phyloP scores from a whole-genome alignment of 1,139 yeast species.

The Geotrichum klebahnii region DNA sequence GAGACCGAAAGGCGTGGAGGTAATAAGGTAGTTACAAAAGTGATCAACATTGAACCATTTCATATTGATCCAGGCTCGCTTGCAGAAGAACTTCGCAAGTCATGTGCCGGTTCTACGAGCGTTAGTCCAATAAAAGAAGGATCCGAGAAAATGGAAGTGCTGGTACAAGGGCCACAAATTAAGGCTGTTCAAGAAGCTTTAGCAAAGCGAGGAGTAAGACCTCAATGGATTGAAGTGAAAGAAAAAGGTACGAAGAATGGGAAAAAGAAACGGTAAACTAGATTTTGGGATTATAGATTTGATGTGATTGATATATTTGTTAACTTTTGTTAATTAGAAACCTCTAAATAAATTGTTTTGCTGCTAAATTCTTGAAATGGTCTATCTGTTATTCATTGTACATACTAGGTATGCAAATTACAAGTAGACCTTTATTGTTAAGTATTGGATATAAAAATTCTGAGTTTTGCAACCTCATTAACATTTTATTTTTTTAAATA shows the following conservation, averaged over 20 bases:
- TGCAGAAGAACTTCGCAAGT: slow-evolving; percentile 64
- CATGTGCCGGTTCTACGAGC: slow-evolving; percentile 87
- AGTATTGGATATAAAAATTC: too few relatives aligned
- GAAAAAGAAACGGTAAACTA: slow-evolving; percentile 23
- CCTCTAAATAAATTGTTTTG: neutral
- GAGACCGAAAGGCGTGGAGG: slow-evolving; percentile 78
- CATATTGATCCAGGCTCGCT: slow-evolving; percentile 60
- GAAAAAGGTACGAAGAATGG: slow-evolving; percentile 61
- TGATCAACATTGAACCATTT: slow-evolving; percentile 66
- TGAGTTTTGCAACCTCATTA: too few relatives aligned
- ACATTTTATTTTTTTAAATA: too few relatives aligned
- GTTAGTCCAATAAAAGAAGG: slow-evolving; percentile 48
- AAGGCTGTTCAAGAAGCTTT: slow-evolving; percentile 55
- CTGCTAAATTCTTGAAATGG: too few relatives aligned
- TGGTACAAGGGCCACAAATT: slow-evolving; percentile 89
- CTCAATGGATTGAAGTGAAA: slow-evolving; percentile 60
- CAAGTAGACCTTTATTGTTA: too few relatives aligned
- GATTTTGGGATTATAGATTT: too few relatives aligned
- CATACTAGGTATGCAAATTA: too few relatives aligned
- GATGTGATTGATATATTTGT: neutral
- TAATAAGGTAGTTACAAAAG: slow-evolving; percentile 70
- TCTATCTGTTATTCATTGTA: too few relatives aligned
- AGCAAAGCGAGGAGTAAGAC: slow-evolving; percentile 61
- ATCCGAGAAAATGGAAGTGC: slow-evolving; percentile 55
- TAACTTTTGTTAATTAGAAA: neutral